A percentile compares a stretch with the other conserved stretches of the same genome.
phyloP scores from a whole-genome alignment of 139 green algal species.

The Closterium sp. region DNA sequence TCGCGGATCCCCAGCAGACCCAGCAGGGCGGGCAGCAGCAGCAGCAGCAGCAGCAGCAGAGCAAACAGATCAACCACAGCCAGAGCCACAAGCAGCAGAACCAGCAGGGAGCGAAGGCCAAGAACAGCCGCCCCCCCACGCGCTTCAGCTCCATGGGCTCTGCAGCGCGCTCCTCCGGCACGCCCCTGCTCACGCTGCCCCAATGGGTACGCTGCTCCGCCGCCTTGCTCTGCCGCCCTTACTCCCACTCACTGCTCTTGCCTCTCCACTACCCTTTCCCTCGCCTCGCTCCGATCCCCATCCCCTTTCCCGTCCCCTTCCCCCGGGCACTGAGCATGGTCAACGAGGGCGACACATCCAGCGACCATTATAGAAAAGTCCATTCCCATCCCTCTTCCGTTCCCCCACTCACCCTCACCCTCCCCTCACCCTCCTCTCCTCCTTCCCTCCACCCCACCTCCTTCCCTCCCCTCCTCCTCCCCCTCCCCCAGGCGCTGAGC shows the following conservation, averaged over 20 bases:
- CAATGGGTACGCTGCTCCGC: background rate
- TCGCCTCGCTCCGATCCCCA: too few species aligned
- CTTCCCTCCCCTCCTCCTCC: background rate
- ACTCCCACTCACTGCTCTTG: too few species aligned
- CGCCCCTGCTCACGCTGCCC: background rate
- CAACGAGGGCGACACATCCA: too few species aligned
- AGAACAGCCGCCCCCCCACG: background rate
- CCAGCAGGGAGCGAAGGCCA: too few species aligned
- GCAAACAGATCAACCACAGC: background rate
- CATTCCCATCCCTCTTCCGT: too few species aligned
- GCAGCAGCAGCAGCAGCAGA: background rate
- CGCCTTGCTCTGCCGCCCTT: background rate
- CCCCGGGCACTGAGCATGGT: too few species aligned
- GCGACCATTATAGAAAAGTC: too few species aligned
- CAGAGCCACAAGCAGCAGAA: background rate
- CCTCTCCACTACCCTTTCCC: too few species aligned
- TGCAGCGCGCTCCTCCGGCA: background rate
- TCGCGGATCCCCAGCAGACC: background rate
- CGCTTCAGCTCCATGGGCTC: conserved; percentile 1
- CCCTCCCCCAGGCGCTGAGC: background rate
- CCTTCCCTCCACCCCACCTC: background rate
- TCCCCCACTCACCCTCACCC: too few species aligned
- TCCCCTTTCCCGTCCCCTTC: too few species aligned
- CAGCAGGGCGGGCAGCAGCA: background rate
- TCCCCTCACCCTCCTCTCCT: too few species aligned